Base-by-base conservation (phyloP, 2,329 filamentous ascomycete species). In the Trichoderma breve region DNA sequence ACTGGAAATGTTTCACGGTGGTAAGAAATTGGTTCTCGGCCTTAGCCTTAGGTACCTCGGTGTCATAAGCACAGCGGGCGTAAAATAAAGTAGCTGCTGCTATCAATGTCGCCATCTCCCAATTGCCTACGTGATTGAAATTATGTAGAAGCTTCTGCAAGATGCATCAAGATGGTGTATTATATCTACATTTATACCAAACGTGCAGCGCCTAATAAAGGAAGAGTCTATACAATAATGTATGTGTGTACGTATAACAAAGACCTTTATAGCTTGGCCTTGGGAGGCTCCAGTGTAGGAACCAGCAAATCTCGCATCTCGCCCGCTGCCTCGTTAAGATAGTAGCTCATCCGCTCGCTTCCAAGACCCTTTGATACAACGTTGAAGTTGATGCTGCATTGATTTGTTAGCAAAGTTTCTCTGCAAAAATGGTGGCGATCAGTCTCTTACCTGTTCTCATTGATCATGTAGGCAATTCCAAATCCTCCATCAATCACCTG, bases 381-480 rank as follows among this genome's bases (percentile, higher is more conserved):
- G 84, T 99, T 99, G 86, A 99, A 98, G 88, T 98, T 96, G 75
- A 99, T 88, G 82, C 94, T 97, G 75, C 55, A 73, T 11, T 57
- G 5, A 5, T 6, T 9, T 26, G 32, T 70, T 8, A 70, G 68
- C 32, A 24, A 6, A 8, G 28, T 53, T 14, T 34, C n/a, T 18
- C 18, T 21, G 30, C 6, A 28, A 34, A 18, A 18, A 14, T 26
- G 6, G 5, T 8, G 34, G 53, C 1, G n/a, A 21, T 51, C 4
- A 24, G 32, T 30, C 5, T 57, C 12, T 82, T 80, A 93, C 92
- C 90, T 95, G 83, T 98, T 97, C 87, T 98, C 95, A 81, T 99
- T 99, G 82, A 99, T 98, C 96, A 99, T 99, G 82, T 99, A 99
- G 51, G 96, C 96, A 80, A 99, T 97, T 75, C 96, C 96, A 83